Evolutionary conservation across 306 rosid species (phyloP).

Genomic region (Cajanus cajan): DNA sequence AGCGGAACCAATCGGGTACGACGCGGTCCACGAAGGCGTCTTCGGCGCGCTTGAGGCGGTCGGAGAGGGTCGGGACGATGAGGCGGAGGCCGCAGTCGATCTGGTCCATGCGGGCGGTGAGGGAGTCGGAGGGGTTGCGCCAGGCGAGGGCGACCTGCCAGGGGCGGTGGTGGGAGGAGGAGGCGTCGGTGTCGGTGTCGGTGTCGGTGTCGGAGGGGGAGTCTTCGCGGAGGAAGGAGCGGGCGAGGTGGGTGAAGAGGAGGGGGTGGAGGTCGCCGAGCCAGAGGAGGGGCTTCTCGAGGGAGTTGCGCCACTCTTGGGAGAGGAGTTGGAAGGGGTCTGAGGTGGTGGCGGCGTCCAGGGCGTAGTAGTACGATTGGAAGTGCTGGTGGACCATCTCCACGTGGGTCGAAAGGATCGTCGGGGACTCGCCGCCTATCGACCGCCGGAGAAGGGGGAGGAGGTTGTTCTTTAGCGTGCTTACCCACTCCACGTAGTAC

Average conservation of each 20-base stretch:
- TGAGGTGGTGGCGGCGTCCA: conserved; percentile 55
- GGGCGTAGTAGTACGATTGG: conserved; percentile 64
- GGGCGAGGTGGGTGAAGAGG: conserved; percentile 68
- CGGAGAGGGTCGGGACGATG: conserved; percentile 54
- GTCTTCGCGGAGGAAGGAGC: conserved; percentile 49
- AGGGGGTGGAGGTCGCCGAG: conserved; percentile 74
- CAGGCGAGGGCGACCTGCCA: conserved; percentile 66
- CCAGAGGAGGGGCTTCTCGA: conserved; percentile 76
- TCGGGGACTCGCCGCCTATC: conserved; percentile 28
- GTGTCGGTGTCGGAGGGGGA: not conserved
- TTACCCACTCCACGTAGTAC: conserved; percentile 41
- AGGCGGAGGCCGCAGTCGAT: conserved; percentile 57
- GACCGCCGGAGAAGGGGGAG: conserved; percentile 49
- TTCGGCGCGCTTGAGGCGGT: conserved; percentile 48
- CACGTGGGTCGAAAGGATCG: conserved; percentile 46
- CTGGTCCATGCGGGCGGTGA: conserved; percentile 49
- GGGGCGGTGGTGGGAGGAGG: not conserved
- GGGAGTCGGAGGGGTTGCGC: conserved; percentile 36
- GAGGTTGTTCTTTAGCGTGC: conserved; percentile 38
- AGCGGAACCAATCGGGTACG: conserved; percentile 40
- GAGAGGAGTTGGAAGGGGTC: conserved; percentile 51
- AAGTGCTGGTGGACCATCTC: conserved; percentile 67
- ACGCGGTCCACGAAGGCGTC: conserved; percentile 36
- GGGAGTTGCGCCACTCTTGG: conserved; percentile 63
- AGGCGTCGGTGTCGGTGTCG: not conserved